Evolutionary conservation across 768 basidiomycete genomes (phyloP), one percentile per base, ranked within the genome.

Genomic region (Kwoniella pini): DNA sequence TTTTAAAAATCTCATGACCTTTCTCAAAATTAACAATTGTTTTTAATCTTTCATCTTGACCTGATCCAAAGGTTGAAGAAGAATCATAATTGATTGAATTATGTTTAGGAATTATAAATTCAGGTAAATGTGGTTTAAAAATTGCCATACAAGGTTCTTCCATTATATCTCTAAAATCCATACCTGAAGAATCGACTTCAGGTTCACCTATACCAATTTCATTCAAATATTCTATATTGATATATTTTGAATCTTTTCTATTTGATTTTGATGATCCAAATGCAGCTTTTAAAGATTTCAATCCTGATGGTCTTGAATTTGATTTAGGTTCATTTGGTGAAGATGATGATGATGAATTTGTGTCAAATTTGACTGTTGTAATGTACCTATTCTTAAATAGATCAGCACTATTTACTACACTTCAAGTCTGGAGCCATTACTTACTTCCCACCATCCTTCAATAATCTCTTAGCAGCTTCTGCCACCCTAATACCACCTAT

Each of bases 401-500:
- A 27, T 15, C 21, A 44, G n/a, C n/a, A n/a, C n/a, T n/a, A n/a
- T n/a, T n/a, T n/a, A n/a, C n/a, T n/a, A 36, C 7, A 7, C 33
- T 36, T 36, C 33, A 15, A 36, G 33, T 7, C 33, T 7, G 33
- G 33, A 36, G 33, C 7, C 33, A 7, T 7, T 15, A 75, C 67
- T 68, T 74, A 79, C 77, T 73, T 79, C 10, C 77, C 77, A 55
- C 74, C 69, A 77, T 74, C 67, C 52, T 91, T 80, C 33, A 95
- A 80, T 54, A 82, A 75, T 50, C 76, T 75, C 66, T 85, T 85
- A 2, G 87, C 84, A 3, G 86, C 87, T 64, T 89, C 87, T 84
- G 91, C 90, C 33, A 93, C 82, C 38, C 84, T 85, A 70, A 84
- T 83, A 15, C 92, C 90, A 3, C 92, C 92, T 17, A 90, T 79